Conservation (phyloP, 371 early-diverging fungal genomes). For the Mortierella sp. region DNA sequence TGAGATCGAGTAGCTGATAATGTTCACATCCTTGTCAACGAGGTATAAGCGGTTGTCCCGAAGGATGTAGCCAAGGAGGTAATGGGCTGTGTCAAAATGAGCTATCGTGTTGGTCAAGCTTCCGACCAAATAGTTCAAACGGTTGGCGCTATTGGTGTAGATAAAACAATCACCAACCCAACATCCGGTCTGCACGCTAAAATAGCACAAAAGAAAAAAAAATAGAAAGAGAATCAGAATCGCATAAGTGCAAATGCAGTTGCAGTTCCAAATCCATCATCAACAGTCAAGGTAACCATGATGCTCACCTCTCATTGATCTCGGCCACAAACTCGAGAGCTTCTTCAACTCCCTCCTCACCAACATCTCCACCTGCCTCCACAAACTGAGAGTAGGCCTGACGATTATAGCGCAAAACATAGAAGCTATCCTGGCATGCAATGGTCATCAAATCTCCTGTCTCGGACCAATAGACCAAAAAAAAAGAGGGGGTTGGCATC, state of each 20-base stretch:
- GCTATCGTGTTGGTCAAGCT: constrained; percentile 91
- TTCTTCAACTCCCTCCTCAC: constrained; percentile 96
- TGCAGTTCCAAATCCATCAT: too few species aligned
- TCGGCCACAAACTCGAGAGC: constrained; percentile 96
- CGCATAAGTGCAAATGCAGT: background rate
- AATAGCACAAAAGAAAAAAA: constrained; percentile 3
- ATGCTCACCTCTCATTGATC: constrained; percentile 74
- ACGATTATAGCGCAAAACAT: constrained; percentile 92
- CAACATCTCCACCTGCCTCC: constrained; percentile 78
- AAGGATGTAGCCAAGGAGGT: constrained; percentile 93
- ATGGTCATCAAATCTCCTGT: constrained; percentile 92
- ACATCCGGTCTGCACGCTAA: constrained; percentile 86
- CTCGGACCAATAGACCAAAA: constrained; percentile 90
- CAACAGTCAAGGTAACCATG: background rate
- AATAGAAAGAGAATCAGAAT: background rate
- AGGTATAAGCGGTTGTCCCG: constrained; percentile 94
- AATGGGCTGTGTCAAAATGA: constrained; percentile 93
- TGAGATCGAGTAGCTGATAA: constrained; percentile 92
- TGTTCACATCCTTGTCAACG: constrained; percentile 92
- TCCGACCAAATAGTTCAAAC: constrained; percentile 96
- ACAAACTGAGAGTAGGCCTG: constrained; percentile 80
- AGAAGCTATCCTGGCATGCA: constrained; percentile 91
- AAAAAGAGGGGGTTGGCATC: background rate
- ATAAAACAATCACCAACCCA: constrained; percentile 99
- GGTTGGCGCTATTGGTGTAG: constrained; percentile 89